Evolutionary conservation across 2,329 filamentous ascomycete genomes (phyloP).

Genomic region (Aspergillus sp.): DNA sequence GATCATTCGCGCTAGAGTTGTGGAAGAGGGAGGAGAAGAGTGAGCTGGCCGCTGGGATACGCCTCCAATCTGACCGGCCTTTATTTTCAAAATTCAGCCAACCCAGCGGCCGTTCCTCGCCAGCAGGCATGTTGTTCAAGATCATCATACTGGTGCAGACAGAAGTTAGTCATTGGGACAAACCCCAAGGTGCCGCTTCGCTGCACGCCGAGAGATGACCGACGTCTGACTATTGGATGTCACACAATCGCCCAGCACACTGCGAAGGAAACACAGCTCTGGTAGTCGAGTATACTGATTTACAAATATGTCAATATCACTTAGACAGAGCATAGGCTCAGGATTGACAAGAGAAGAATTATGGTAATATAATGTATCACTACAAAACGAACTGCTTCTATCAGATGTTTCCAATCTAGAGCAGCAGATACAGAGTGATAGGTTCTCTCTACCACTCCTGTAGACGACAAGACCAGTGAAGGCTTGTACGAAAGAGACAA

Average conservation of each 20-base stretch:
- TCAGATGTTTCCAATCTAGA: conserved; percentile 69
- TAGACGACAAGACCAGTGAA: conserved; percentile 41
- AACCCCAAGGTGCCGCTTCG: neutral
- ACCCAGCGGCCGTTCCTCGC: neutral
- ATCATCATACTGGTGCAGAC: neutral
- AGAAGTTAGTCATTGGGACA: neutral
- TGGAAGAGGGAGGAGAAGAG: conserved; percentile 58
- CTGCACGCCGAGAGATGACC: neutral
- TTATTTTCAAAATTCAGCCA: neutral
- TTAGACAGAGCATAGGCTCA: neutral
- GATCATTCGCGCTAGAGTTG: conserved; percentile 70
- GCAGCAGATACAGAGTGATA: conserved; percentile 83
- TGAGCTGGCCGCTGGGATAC: conserved; percentile 21
- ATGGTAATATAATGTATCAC: conserved; percentile 59
- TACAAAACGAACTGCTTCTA: conserved; percentile 73
- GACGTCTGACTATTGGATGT: neutral
- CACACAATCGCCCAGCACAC: neutral
- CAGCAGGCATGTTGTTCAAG: neutral
- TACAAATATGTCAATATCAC: neutral
- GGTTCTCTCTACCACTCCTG: conserved; percentile 63
- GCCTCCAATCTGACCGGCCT: neutral
- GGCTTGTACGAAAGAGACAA: conserved; percentile 30
- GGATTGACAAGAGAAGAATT: neutral
- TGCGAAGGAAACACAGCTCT: neutral
- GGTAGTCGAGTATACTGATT: neutral